A percentile compares a stretch with the other conserved stretches of the same genome.
phyloP scores from a whole-genome alignment of 2,329 filamentous ascomycete genomes.

The Diaporthe sp. region DNA sequence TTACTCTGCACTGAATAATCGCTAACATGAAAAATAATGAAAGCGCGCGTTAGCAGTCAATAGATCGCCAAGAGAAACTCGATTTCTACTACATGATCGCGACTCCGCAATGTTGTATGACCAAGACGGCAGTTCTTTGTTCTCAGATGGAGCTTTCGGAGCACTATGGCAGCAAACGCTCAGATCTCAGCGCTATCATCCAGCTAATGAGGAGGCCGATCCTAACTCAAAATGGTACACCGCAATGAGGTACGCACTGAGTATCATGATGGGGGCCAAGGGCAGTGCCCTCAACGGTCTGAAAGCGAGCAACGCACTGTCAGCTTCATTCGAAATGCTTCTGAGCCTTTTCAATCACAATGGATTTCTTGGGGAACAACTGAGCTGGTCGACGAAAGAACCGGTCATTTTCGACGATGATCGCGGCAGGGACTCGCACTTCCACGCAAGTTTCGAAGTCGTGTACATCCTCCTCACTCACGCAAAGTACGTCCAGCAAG shows the following conservation, averaged over 20 bases:
- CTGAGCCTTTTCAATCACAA: not conserved
- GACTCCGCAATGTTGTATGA: not conserved
- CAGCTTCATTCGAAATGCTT: not conserved
- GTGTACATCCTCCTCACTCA: not conserved
- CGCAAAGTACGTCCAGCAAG: too few relatives aligned
- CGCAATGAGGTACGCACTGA: not conserved
- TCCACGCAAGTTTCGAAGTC: slow-evolving; percentile 16
- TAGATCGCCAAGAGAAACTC: slow-evolving; percentile 13
- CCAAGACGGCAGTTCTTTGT: not conserved
- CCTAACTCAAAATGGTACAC: not conserved
- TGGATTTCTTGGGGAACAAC: not conserved
- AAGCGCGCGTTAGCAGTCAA: slow-evolving; percentile 2
- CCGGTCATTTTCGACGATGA: not conserved
- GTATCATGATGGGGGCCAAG: not conserved
- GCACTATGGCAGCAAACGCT: not conserved
- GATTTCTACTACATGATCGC: slow-evolving; percentile 5
- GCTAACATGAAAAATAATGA: too few relatives aligned
- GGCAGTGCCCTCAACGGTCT: not conserved
- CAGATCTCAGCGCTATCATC: not conserved
- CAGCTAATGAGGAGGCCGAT: not conserved
- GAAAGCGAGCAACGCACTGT: not conserved
- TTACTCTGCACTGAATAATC: too few relatives aligned
- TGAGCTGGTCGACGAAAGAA: not conserved
- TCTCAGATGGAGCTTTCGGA: not conserved
- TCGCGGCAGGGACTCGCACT: not conserved